Percentiles rank a stretch among this genome's conserved stretches.
These are phyloP conservation scores for Stephanocyclus meneghinianus DNA, from an alignment of 352 stramenopile genomes.

Conservation along the genomic window DNA sequence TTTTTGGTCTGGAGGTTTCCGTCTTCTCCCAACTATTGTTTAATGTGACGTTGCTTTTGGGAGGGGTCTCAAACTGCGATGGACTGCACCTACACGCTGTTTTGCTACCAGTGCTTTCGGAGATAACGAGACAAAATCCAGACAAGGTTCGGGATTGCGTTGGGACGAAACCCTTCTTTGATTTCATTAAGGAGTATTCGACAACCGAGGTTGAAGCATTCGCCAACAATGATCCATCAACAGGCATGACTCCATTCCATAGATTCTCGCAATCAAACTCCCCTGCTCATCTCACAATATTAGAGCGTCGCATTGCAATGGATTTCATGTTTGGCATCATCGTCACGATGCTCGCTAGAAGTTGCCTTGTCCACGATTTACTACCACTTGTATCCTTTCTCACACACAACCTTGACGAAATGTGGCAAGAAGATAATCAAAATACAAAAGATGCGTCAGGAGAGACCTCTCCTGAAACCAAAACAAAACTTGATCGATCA, in stretches of 20 bases:
- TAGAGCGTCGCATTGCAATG: constrained; percentile 59
- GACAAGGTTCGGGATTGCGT: constrained; percentile 77
- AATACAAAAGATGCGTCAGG: constrained; percentile 1
- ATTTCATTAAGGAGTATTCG: constrained; percentile 60
- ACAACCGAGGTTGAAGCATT: constrained; percentile 8
- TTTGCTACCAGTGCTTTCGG: constrained; percentile 70
- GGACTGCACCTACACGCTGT: constrained; percentile 55
- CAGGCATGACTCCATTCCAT: not conserved
- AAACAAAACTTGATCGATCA: constrained; percentile 17
- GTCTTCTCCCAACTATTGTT: constrained; percentile 78
- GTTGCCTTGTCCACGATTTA: constrained; percentile 53
- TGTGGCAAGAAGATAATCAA: constrained; percentile 45
- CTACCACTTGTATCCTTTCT: constrained; percentile 69
- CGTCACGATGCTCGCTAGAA: constrained; percentile 56
- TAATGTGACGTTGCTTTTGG: constrained; percentile 74
- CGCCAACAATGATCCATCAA: not conserved
- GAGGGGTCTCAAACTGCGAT: constrained; percentile 25
- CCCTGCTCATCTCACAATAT: constrained; percentile 24
- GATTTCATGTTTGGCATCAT: constrained; percentile 75
- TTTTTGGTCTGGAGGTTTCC: constrained; percentile 70
- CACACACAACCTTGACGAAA: constrained; percentile 65
- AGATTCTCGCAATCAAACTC: constrained; percentile 18
- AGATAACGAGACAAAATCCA: constrained; percentile 65
- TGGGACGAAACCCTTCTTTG: constrained; percentile 59
- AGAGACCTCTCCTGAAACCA: constrained; percentile 18